Percentiles rank a stretch among this genome's conserved stretches.
Conservation (phyloP, 192 early-diverging fungal genomes). For the Borealophlyctis nickersoniae region DNA sequence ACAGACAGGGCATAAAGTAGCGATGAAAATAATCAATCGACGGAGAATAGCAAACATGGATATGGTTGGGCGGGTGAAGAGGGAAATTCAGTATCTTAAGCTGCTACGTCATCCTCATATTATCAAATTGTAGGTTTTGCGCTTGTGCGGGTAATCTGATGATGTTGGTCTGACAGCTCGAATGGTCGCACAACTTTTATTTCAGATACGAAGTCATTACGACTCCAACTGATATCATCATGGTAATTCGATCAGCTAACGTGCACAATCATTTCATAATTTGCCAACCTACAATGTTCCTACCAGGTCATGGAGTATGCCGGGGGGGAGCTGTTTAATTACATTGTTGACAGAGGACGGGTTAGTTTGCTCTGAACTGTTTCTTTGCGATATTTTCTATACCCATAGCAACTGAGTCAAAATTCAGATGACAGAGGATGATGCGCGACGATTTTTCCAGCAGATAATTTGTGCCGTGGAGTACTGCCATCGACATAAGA, state of each 20-base stretch:
- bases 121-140: slow-evolving; percentile 91
- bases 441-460: slow-evolving; percentile 51
- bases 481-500: slow-evolving; percentile 57
- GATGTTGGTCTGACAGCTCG: background rate
- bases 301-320: slow-evolving; percentile 82
- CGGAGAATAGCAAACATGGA: slow-evolving; percentile 89
- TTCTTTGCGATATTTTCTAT: background rate
- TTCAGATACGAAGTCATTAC: slow-evolving; percentile 93
- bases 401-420: too few relatives aligned
- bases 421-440: slow-evolving; percentile 52
- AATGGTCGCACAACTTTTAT: background rate
- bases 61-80: slow-evolving; percentile 92
- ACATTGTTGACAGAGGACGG: slow-evolving; percentile 79
- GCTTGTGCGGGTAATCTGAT: too few relatives aligned
- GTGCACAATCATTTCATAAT: background rate
- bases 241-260: slow-evolving; percentile 63
- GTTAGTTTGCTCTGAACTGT: slow-evolving; percentile 20
- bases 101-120: slow-evolving; percentile 95
- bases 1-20: slow-evolving; percentile 93
- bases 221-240: slow-evolving; percentile 92
- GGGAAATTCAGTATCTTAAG: slow-evolving; percentile 96
- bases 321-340: slow-evolving; percentile 94
- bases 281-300: background rate
- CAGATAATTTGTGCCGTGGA: slow-evolving; percentile 57
- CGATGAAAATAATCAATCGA: slow-evolving; percentile 93